Conservation (phyloP, 176 grass and related monocot genomes). For the Oryza coarctata region DNA sequence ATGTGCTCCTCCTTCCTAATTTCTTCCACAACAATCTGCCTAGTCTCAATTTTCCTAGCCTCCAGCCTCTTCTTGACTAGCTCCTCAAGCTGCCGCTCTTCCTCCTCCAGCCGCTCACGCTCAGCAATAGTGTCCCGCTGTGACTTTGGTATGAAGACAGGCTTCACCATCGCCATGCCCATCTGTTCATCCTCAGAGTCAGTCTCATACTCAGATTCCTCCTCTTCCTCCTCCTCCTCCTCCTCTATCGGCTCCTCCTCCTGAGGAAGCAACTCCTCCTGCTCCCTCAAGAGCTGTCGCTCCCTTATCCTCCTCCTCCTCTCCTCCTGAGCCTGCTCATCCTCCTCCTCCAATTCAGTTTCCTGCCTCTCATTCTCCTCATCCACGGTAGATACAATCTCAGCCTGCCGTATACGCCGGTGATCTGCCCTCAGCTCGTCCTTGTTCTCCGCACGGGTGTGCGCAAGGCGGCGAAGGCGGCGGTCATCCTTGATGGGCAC, state of each 20-base stretch:
- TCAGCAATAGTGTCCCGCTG: slow-evolving; percentile 92
- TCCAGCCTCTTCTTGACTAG: slow-evolving; percentile 73
- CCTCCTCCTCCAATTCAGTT: slow-evolving; percentile 70
- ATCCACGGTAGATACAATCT: slow-evolving; percentile 67
- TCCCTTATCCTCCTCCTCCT: slow-evolving; percentile 74
- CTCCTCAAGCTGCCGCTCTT: slow-evolving; percentile 85
- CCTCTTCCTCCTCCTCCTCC: slow-evolving; percentile 75
- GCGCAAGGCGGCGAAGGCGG: slow-evolving; percentile 63
- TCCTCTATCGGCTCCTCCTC: slow-evolving; percentile 65
- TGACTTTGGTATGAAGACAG: slow-evolving; percentile 85
- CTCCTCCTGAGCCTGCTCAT: slow-evolving; percentile 85
- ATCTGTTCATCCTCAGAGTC: slow-evolving; percentile 89
- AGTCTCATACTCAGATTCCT: slow-evolving; percentile 93
- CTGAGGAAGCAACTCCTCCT: slow-evolving; percentile 79
- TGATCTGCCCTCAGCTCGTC: slow-evolving; percentile 89
- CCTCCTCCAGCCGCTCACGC: slow-evolving; percentile 84
- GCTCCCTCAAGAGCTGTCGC: slow-evolving; percentile 59
- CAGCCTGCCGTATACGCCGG: slow-evolving; percentile 77
- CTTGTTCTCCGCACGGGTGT: slow-evolving; percentile 63
- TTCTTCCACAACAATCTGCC: slow-evolving; percentile 86
- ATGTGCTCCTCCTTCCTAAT: slow-evolving; percentile 80
- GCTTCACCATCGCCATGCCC: slow-evolving; percentile 85
- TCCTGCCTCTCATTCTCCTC: slow-evolving; percentile 76
- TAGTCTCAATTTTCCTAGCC: slow-evolving; percentile 75
- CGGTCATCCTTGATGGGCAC: slow-evolving; percentile 63